Percentiles rank a stretch among this genome's conserved stretches.
Evolutionary conservation across 192 early-diverging fungal species (phyloP).

Genomic region (Lunasporangiospora selenospora): DNA sequence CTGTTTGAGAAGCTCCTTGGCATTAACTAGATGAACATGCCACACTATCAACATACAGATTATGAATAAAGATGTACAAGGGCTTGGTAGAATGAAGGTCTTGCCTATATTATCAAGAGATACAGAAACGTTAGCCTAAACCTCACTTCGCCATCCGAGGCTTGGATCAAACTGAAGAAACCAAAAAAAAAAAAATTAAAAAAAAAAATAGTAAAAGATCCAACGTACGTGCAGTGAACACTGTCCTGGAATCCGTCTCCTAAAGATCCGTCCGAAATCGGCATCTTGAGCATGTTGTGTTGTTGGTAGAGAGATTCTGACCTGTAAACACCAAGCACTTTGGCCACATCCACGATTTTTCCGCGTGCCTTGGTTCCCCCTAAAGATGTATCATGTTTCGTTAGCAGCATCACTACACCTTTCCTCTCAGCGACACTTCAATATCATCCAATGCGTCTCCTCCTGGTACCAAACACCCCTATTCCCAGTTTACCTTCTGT

Average conservation of each 20-base stretch:
- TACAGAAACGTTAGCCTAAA: not conserved
- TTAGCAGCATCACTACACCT: not conserved
- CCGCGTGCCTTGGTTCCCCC: not conserved
- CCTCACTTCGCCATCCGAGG: not conserved
- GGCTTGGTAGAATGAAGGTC: slow-evolving; percentile 26
- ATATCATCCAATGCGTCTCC: too few species aligned
- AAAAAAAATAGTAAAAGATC: too few species aligned
- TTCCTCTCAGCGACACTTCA: too few species aligned
- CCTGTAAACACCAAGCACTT: slow-evolving; percentile 34
- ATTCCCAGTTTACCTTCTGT: slow-evolving; percentile 39
- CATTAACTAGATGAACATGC: too few species aligned
- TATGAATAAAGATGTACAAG: slow-evolving; percentile 51
- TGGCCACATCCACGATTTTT: slow-evolving; percentile 16
- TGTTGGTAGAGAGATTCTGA: slow-evolving; percentile 37
- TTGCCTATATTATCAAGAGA: slow-evolving; percentile 13
- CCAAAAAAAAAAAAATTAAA: not conserved
- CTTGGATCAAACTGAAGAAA: not conserved
- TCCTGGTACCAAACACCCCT: too few species aligned
- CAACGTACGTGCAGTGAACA: slow-evolving; percentile 47
- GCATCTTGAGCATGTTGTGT: slow-evolving; percentile 43
- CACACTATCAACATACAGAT: slow-evolving; percentile 38
- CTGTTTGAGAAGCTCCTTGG: not conserved
- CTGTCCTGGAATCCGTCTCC: slow-evolving; percentile 24
- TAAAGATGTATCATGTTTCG: not conserved
- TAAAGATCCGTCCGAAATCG: slow-evolving; percentile 31